Percentiles rank a stretch among this genome's conserved stretches.
Evolutionary conservation across 331 rosid species (phyloP).

Genomic region (Dryas integrifolia): DNA sequence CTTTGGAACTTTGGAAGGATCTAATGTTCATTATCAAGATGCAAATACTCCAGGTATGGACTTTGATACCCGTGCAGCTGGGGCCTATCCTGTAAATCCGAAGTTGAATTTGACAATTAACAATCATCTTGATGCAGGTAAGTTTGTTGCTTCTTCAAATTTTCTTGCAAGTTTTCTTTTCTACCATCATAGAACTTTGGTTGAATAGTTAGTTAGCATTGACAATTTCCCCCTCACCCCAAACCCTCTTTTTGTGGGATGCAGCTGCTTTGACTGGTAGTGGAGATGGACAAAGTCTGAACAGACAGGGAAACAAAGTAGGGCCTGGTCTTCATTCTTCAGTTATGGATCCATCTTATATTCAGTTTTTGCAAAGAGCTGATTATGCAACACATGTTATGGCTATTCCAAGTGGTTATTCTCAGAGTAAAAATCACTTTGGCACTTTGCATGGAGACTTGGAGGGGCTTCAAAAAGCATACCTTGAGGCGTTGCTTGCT

Average conservation of each 20-base stretch:
- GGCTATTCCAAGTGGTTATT: constrained; percentile 50
- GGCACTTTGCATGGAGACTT: constrained; percentile 57
- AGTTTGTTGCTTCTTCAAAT: constrained; percentile 13
- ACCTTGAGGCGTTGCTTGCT: constrained; percentile 66
- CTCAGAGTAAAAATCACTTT: constrained; percentile 50
- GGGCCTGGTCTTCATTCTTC: constrained; percentile 48
- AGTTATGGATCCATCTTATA: constrained; percentile 43
- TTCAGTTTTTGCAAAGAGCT: constrained; percentile 55
- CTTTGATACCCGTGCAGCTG: constrained; percentile 43
- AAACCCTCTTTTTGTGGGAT: constrained; percentile 1
- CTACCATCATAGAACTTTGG: not conserved
- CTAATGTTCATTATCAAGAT: constrained; percentile 33
- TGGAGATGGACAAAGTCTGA: constrained; percentile 43
- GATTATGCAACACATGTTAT: constrained; percentile 48
- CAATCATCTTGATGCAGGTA: constrained; percentile 58
- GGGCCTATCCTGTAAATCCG: constrained; percentile 48
- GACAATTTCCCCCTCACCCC: not conserved
- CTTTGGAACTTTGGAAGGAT: constrained; percentile 38
- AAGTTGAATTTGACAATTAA: constrained; percentile 42
- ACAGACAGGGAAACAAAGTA: constrained; percentile 44
- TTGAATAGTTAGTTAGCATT: constrained; percentile 20
- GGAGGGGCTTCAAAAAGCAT: constrained; percentile 67
- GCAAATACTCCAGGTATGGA: constrained; percentile 37
- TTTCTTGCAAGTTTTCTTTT: constrained; percentile 4
- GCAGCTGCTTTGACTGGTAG: constrained; percentile 43